phyloP scores from a whole-genome alignment of 805 yeast species.

The Candida nanaspora region DNA sequence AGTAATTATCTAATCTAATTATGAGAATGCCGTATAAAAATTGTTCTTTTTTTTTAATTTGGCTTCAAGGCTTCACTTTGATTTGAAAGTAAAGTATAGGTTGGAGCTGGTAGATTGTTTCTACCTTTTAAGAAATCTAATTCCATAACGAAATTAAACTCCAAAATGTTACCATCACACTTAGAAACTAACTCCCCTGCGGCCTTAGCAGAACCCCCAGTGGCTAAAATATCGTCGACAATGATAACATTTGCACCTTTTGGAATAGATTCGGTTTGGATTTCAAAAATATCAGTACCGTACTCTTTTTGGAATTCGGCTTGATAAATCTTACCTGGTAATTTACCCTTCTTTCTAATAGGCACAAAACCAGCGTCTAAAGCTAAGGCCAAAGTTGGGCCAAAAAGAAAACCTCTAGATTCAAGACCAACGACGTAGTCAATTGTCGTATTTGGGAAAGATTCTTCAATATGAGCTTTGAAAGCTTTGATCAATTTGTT shows the following conservation, averaged over 20 bases:
- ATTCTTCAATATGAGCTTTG: slow-evolving; percentile 58
- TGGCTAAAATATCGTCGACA: slow-evolving; percentile 95
- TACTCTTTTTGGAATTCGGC: slow-evolving; percentile 87
- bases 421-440: slow-evolving; percentile 93
- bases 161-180: slow-evolving; percentile 66
- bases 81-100: slow-evolving; percentile 82
- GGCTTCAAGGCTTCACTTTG: slow-evolving; percentile 52
- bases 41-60: too few relatives aligned
- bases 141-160: slow-evolving; percentile 88
- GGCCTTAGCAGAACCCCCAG: slow-evolving; percentile 94
- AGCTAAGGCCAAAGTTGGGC: slow-evolving; percentile 90
- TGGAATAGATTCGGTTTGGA: slow-evolving; percentile 77
- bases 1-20: too few relatives aligned
- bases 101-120: slow-evolving; percentile 76
- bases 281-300: slow-evolving; percentile 83
- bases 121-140: slow-evolving; percentile 92
- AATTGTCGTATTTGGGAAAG: slow-evolving; percentile 43
- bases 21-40: too few relatives aligned
- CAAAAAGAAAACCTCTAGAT: slow-evolving; percentile 94
- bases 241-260: slow-evolving; percentile 75
- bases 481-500: slow-evolving; percentile 77
- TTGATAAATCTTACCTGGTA: slow-evolving; percentile 75
- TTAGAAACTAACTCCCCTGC: slow-evolving; percentile 78
- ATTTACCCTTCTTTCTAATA: slow-evolving; percentile 89
- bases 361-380: slow-evolving; percentile 90